Percentiles rank a stretch among this genome's conserved stretches.
phyloP scores from a whole-genome alignment of 345 rosid species.

The Salix viminalis region DNA sequence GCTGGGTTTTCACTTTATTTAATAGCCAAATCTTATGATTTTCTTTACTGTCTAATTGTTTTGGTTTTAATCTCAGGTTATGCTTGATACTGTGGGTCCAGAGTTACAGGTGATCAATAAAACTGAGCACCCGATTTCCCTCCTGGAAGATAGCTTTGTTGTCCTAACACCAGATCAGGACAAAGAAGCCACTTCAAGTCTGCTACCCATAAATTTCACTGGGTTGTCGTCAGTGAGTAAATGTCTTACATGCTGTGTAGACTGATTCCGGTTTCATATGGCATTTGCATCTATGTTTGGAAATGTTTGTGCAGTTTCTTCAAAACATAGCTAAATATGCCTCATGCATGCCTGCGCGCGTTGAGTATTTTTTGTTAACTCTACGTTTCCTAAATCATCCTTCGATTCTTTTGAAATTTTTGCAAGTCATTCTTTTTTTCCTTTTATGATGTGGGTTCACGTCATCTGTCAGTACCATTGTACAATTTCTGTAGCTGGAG shows the following conservation, averaged over 20 bases:
- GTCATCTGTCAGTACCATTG: not conserved
- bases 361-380: no score
- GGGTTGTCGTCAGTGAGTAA: slow-evolving; percentile 50
- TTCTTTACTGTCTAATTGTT: not conserved
- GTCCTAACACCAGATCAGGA: slow-evolving; percentile 59
- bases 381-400: not conserved
- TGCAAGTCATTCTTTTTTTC: not conserved
- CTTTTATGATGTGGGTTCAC: not conserved
- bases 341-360: not conserved
- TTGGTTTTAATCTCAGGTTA: slow-evolving; percentile 40
- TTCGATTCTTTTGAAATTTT: not conserved
- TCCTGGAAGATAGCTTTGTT: slow-evolving; percentile 40
- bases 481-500: slow-evolving; percentile 3
- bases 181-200: slow-evolving; percentile 53
- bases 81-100: slow-evolving; percentile 72
- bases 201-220: slow-evolving; percentile 56
- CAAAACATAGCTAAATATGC: not conserved
- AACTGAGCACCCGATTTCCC: slow-evolving; percentile 47
- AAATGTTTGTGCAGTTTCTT: not conserved
- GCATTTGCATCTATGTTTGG: not conserved
- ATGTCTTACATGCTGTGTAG: not conserved
- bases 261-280: not conserved
- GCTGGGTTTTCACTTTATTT: not conserved
- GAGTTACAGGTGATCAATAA: slow-evolving; percentile 58
- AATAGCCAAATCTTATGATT: not conserved